Evolutionary conservation across 1,139 yeast genomes (phyloP), one percentile per base, ranked within the genome.

Genomic region (Debaryomyces udenii): DNA sequence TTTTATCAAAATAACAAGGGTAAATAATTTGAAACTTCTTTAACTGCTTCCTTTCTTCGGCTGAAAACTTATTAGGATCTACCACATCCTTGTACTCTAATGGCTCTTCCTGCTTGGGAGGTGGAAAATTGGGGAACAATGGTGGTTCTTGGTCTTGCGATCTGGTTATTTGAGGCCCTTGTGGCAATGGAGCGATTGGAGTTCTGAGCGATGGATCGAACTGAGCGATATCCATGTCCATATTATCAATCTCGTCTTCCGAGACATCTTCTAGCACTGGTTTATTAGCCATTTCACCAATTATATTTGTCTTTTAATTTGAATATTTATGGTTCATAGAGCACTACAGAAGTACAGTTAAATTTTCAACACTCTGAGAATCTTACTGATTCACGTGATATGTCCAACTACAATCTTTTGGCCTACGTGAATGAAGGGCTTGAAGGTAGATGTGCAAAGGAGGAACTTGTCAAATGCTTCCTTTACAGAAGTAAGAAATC

Each of bases 201-300:
- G 91, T 83, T 35, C 62, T 75, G 46, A 84, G 66, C 34, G 69
- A 65, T 13, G 96, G 91, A 63, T 90, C 97, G 50, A 89, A 85
- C 68, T 90, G 91, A 7, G 96, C 94, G 31, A 91, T 75, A 64
- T 90, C 96, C 86, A 88, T 85, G 53, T 90, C 96, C 81, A 89
- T 74, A 66, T 88, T 83, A 60, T 90, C 97, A 66, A 91, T 84
- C 56, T 88, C 96, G 46, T 87, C 93, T 62, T 88, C 96, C 49
- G 81, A 83, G 51, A 90, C 81, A 57, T 89, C 96, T 64, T 90
- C 97, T 45, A 90, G 67, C 37, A 75, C 76, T 15, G 96, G 96
- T 83, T 83, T 83, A 41, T 64, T 69, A 9, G 75, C 63, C 77
- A 71, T 71, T 31, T 24, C 49, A 27, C 10, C 6, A 11, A 24